Percentiles rank a stretch among this genome's conserved stretches.
Conservation (phyloP, 2,329 filamentous ascomycete genomes). For the Aspergillus ustus region DNA sequence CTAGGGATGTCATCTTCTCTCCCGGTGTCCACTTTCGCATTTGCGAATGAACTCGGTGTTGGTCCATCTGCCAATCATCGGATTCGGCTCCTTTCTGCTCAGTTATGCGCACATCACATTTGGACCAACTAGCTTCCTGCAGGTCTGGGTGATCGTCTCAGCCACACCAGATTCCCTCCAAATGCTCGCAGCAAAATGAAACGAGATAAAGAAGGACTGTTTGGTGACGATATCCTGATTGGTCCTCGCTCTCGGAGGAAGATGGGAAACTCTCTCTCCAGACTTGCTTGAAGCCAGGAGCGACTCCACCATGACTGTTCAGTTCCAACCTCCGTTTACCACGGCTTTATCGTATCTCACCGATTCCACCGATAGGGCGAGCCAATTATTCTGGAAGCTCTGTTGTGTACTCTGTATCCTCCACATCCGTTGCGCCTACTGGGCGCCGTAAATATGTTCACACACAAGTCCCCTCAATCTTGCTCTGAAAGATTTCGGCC, state of each 20-base stretch:
- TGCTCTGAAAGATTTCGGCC: conserved; percentile 11
- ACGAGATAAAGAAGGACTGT: conserved; percentile 12
- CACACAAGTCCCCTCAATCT: conserved; percentile 8
- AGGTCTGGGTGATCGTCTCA: conserved; percentile 32
- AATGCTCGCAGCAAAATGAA: not conserved
- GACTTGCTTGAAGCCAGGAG: not conserved
- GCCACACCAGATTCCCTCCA: conserved; percentile 24
- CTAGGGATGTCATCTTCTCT: conserved; percentile 16
- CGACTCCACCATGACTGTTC: not conserved
- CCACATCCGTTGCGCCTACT: conserved; percentile 17
- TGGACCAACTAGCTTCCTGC: conserved; percentile 38
- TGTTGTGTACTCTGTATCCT: conserved; percentile 23
- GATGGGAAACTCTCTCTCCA: not conserved
- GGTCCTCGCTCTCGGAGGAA: not conserved
- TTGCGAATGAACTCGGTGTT: conserved; percentile 18
- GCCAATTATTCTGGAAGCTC: conserved; percentile 29
- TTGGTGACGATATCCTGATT: conserved; percentile 4
- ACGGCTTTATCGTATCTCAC: conserved; percentile 24
- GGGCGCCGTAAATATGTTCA: conserved; percentile 19
- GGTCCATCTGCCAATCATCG: conserved; percentile 22
- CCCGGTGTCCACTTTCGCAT: conserved; percentile 17
- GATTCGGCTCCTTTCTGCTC: conserved; percentile 24
- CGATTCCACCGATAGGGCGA: conserved; percentile 18
- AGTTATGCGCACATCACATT: conserved; percentile 29
- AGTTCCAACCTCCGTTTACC: conserved; percentile 20